These are phyloP conservation scores for Carex arenaria DNA, from an alignment of 202 grass and related monocot species.

Conservation along the genomic window DNA sequence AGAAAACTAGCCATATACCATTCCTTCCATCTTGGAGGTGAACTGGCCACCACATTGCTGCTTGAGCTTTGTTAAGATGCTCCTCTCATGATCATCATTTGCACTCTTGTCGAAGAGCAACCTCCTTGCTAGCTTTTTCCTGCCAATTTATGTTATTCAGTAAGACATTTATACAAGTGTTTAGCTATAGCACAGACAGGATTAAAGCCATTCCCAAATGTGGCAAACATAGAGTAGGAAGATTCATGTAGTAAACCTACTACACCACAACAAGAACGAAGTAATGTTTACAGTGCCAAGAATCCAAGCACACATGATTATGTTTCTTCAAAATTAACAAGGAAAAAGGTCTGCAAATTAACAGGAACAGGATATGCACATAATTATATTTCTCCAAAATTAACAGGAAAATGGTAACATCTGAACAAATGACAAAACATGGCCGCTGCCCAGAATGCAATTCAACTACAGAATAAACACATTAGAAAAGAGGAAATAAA, in stretches of 20 bases:
- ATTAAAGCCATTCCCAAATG: background rate
- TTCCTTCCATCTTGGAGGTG: conserved; percentile 99
- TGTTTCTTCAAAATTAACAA: background rate
- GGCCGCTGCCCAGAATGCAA: background rate
- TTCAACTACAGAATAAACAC: background rate
- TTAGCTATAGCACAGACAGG: background rate
- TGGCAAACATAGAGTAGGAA: background rate
- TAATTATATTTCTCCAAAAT: background rate
- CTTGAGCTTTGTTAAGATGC: conserved; percentile 97
- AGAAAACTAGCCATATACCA: conserved; percentile 34
- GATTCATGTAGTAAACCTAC: background rate
- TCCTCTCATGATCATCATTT: conserved; percentile 99
- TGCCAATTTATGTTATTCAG: conserved; percentile 28
- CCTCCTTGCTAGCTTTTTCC: conserved; percentile 97
- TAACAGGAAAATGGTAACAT: background rate
- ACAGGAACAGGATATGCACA: background rate
- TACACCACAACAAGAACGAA: background rate
- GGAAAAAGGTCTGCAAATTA: background rate
- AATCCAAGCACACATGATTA: background rate
- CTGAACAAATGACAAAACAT: background rate
- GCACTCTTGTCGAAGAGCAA: conserved; percentile 98
- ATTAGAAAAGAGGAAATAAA: background rate
- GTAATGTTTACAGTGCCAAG: conserved; percentile 2
- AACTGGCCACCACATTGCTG: conserved; percentile 96
- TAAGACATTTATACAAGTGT: background rate